A percentile compares a stretch with the other conserved stretches of the same genome.
phyloP scores from a whole-genome alignment of 257 asterid species.

The Osmanthus fragrans region DNA sequence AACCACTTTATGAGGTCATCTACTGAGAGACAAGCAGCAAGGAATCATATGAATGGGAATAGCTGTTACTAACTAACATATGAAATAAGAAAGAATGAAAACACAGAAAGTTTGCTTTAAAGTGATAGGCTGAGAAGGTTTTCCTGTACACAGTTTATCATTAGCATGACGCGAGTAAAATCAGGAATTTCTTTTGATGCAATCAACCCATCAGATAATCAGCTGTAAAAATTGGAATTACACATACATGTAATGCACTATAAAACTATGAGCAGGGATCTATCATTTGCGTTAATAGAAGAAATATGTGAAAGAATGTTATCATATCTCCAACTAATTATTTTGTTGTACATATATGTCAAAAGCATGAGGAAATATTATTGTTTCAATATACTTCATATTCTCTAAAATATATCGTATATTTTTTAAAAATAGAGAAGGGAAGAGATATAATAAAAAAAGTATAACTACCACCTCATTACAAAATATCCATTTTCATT shows the following conservation, averaged over 20 bases:
- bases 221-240: not conserved
- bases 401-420: not conserved
- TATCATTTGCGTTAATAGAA: not conserved
- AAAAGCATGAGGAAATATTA: too few species aligned
- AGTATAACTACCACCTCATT: too few species aligned
- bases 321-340: not conserved
- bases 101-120: not conserved
- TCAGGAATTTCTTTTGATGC: not conserved
- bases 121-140: not conserved
- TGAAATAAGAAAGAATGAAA: not conserved
- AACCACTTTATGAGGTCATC: not conserved
- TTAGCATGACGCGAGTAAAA: not conserved
- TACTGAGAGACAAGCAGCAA: not conserved
- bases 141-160: not conserved
- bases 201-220: not conserved
- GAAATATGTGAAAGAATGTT: not conserved
- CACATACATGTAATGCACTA: not conserved
- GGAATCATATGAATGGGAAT: too few species aligned
- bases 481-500: too few species aligned
- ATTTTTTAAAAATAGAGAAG: too few species aligned
- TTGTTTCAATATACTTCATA: too few species aligned
- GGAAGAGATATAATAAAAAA: too few species aligned
- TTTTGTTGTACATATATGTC: not conserved
- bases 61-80: too few species aligned
- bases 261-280: not conserved